Conservation (phyloP, 202 grass and related monocot species). For the Sporobolus alterniflorus region DNA sequence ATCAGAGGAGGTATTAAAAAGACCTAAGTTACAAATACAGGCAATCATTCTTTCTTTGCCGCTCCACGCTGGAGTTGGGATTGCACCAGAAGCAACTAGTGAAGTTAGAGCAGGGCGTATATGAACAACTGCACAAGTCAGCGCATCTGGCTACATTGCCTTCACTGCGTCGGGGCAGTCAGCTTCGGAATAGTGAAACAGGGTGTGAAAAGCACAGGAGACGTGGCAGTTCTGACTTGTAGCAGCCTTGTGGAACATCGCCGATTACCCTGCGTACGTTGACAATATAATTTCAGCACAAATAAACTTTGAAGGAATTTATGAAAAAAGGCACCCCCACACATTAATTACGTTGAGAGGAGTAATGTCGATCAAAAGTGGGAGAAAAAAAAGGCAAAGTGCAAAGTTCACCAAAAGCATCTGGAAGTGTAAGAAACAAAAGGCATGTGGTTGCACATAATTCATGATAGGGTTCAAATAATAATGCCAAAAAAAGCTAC, state of each 20-base stretch:
- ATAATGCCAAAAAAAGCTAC: too few species aligned
- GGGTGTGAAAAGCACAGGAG: conserved; percentile 55
- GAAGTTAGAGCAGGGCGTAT: neutral
- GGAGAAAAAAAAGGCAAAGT: neutral
- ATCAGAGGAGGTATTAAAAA: neutral
- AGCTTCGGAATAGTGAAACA: conserved; percentile 72
- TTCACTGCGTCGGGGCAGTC: conserved; percentile 32
- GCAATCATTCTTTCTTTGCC: too few species aligned
- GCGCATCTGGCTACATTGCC: neutral
- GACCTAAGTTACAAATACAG: conserved; percentile 10
- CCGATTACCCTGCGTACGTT: conserved; percentile 27
- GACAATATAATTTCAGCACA: conserved; percentile 4
- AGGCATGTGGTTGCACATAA: neutral
- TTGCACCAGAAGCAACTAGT: neutral
- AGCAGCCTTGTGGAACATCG: conserved; percentile 40
- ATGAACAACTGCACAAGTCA: conserved; percentile 21
- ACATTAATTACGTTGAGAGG: neutral
- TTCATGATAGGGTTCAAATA: neutral
- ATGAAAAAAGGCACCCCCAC: neutral
- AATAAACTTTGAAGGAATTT: neutral
- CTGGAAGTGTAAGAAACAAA: neutral
- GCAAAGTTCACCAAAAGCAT: neutral
- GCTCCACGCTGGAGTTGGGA: neutral
- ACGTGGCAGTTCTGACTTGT: conserved; percentile 10
- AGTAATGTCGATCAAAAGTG: neutral